Evolutionary conservation across 169 alveolate species (phyloP).

Genomic region (Cryptosporidium canis): DNA sequence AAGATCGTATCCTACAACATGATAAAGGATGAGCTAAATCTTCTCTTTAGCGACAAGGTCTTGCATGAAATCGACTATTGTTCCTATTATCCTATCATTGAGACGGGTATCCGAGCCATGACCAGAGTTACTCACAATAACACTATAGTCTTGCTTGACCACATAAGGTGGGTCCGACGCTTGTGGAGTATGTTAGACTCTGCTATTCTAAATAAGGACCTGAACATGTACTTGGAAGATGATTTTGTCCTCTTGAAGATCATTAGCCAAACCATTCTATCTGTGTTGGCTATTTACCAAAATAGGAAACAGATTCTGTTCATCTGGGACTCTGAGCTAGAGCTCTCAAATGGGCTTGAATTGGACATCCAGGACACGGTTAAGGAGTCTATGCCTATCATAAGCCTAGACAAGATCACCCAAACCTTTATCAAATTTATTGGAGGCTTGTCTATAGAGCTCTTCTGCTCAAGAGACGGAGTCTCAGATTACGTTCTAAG

Average conservation of each 20-base stretch:
- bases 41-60: neutral
- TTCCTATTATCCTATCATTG: neutral
- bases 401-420: neutral
- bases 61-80: neutral
- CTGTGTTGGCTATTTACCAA: neutral
- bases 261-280: neutral
- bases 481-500: conserved; percentile 3
- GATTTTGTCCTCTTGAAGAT: neutral
- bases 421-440: conserved; percentile 3
- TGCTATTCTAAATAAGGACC: neutral
- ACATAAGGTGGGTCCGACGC: conserved; percentile 15
- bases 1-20: conserved; percentile 5
- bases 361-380: neutral
- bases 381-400: neutral
- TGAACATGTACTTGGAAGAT: neutral
- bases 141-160: conserved; percentile 3
- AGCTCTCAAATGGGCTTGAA: neutral
- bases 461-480: neutral
- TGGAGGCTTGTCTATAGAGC: neutral
- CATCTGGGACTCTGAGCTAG: conserved; percentile 25
- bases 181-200: neutral
- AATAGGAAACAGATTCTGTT: neutral
- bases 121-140: neutral
- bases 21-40: conserved; percentile 36
- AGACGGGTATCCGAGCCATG: neutral